A percentile compares a stretch with the other conserved stretches of the same genome.
phyloP scores from a whole-genome alignment of 2,329 filamentous ascomycete genomes.

The Penicillium sp. region DNA sequence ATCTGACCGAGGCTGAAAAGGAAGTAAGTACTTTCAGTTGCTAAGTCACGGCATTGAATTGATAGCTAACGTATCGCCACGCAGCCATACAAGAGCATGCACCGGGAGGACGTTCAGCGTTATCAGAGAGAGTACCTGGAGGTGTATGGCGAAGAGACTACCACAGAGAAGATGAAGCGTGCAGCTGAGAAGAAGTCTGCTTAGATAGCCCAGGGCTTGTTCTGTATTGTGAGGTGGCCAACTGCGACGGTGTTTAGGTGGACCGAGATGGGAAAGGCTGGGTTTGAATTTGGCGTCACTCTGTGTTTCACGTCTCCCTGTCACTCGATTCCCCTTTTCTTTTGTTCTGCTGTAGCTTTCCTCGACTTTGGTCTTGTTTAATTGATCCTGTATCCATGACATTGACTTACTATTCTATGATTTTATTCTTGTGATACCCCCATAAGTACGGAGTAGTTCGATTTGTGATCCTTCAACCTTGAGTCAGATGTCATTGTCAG shows the following conservation, averaged over 20 bases:
- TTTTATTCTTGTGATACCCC: neutral
- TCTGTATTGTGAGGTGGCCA: conserved; percentile 4
- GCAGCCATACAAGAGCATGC: conserved; percentile 11
- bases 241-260: conserved; percentile 3
- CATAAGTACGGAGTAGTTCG: no score
- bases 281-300: conserved; percentile 5
- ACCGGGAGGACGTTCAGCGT: conserved; percentile 1
- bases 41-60: neutral
- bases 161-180: neutral
- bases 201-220: neutral
- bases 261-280: conserved; percentile 8
- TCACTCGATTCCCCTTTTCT: conserved; percentile 13
- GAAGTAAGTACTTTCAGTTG: conserved; percentile 25
- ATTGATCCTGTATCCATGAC: neutral
- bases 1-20: conserved; percentile 31
- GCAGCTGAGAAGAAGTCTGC: neutral
- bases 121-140: conserved; percentile 30
- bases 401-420: neutral
- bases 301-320: conserved; percentile 7
- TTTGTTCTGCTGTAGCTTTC: conserved; percentile 15
- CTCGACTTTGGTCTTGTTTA: neutral
- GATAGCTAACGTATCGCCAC: neutral
- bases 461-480: no score
- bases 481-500: no score
- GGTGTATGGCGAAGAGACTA: conserved; percentile 32